Evolutionary conservation across 2,329 filamentous ascomycete species (phyloP).

Genomic region (Immersiporthe knoxdaviesiana): DNA sequence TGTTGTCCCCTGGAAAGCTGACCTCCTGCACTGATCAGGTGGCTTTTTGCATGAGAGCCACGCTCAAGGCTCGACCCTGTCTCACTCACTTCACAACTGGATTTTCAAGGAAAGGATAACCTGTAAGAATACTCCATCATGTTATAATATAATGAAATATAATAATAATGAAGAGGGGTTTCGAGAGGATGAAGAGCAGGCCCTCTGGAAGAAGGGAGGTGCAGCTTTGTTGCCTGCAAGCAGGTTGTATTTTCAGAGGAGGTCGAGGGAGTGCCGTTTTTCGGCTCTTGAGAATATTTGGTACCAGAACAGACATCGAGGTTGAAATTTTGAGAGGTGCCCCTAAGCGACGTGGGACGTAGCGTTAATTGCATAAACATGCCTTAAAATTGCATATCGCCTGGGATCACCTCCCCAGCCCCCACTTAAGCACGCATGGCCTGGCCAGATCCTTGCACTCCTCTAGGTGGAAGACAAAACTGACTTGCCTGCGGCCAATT

Average conservation of each 20-base stretch:
- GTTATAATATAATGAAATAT: neutral
- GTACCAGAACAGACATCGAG: neutral
- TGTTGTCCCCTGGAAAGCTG: too few relatives aligned
- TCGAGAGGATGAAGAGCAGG: neutral
- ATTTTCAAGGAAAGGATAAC: neutral
- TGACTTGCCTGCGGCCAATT: too few relatives aligned
- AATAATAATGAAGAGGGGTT: neutral
- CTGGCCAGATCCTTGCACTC: neutral
- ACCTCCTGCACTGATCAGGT: too few relatives aligned
- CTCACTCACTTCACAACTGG: neutral
- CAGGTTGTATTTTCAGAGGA: constrained; percentile 13
- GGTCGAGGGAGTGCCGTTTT: constrained; percentile 8
- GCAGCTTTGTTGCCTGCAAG: neutral
- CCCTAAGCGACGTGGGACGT: constrained; percentile 21
- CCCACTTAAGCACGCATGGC: too few relatives aligned
- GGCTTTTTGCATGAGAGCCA: neutral
- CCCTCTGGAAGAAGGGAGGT: neutral
- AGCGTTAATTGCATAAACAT: constrained; percentile 6
- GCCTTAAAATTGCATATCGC: too few relatives aligned
- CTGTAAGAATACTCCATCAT: neutral
- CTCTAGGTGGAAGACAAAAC: too few relatives aligned
- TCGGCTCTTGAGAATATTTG: neutral
- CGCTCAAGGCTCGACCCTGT: neutral
- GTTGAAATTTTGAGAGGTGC: constrained; percentile 21
- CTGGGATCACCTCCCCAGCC: too few relatives aligned